Base-by-base conservation (phyloP, 2,329 filamentous ascomycete genomes). In the Claviceps purpurea region DNA sequence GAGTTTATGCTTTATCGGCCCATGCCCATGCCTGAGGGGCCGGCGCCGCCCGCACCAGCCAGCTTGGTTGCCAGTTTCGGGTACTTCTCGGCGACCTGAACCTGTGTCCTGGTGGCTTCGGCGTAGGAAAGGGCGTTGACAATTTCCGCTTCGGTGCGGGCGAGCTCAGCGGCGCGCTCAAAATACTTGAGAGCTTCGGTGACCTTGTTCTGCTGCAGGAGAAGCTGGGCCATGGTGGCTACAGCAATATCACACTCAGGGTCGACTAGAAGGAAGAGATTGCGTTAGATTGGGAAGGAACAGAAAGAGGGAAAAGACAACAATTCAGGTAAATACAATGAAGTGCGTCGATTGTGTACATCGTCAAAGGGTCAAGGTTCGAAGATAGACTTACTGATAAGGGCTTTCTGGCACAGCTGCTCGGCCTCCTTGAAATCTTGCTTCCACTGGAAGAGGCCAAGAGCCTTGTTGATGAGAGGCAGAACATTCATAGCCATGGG, bases 221-320 rank as follows among this genome's bases (percentile, higher is more conserved):
- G 83, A 43, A 98, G 81, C 71, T 98, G 93, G 11, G 93, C 93
- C 89, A 98, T 96, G 51, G 93, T 98, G 50, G 93, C 93, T 43
- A 98, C 93, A 43, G 93, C 93, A 64, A 98, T 98, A 64, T 98
- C 93, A 66, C 93, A 98, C 68, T 98, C 93, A 26, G 93, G 93
- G 64, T 98, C 93, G 67, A 98, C 90, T 95, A 60, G 18, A 44
- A 39, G 5, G 14, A 6, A 45, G 40, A 22, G 4, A 37, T 18
- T 18, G 34, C 5, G 24, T 4, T 34, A 4, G 26, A 30, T 5
- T 34, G 26, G 1, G 26, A 7, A n/a, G 13, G 14, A 11, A 26
- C 6, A 39, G 18, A 47, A 47, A 18, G 5, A 30, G 11, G 6
- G 0, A 37, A 47, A 47, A 37, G 30, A 10, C 11, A 16, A 30